Base-by-base conservation (phyloP, 768 basidiomycete genomes). In the Hygrophoropsis aurantiaca region DNA sequence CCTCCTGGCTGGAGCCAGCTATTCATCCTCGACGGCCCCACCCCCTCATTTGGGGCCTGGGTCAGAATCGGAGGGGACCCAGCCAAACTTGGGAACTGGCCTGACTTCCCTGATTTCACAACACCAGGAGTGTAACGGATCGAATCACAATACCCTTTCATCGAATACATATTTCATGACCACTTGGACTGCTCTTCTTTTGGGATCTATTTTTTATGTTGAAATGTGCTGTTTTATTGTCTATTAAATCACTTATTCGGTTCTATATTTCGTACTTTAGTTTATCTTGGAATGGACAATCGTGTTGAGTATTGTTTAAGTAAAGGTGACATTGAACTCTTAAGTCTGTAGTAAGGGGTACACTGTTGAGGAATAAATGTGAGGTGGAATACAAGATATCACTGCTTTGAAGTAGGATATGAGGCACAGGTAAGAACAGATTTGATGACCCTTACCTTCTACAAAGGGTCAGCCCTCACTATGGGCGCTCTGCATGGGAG, bases 51-150 rank as follows among this genome's bases (percentile, higher is more conserved):
- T 52, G 85, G 87, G 15, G 64, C 72, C 10, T 88, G 85, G 81
- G 78, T 92, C 11, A 79, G 87, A 21, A 85, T 91, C 42, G 89
- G 89, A 16, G 86, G 85, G 1, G 90, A 91, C 58, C 88, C 87
- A 0, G 75, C 72, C 0, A 19, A 70, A 43, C 61, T 91, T 10
- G 88, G 88, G 0, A 81, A 85, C 53, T 91, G 88, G 88, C 88
- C 88, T 0, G 44, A 79, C 45, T 67, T 79, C 55, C 76, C 84
- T 23, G 87, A 83, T 44, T 90, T 90, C 59, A 80, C 76, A 2
- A 61, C 62, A 1, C 87, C 87, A 1, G 87, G 87, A 15, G 61
- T 88, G 32, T 79, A 53, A 68, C n/a, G 38, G 11, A 18, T 33
- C 24, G 23, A 33, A 19, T n/a, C 32, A 1, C n/a, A n/a, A n/a